Base-by-base conservation (phyloP, 2,329 filamentous ascomycete genomes). In the Diaporthe citri region DNA sequence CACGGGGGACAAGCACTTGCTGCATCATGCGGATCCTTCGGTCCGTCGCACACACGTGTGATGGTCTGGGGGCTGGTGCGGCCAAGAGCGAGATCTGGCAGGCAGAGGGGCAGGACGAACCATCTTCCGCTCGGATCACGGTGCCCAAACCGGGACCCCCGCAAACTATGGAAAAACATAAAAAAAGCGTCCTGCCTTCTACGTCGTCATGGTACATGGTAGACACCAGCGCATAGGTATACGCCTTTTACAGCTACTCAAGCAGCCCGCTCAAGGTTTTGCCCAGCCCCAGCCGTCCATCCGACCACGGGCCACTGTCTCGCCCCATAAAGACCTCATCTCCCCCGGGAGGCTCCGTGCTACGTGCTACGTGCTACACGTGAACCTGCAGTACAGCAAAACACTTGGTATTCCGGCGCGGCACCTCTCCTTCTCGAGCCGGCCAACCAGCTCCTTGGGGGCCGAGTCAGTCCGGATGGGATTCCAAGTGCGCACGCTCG, bases 1-100 rank as follows among this genome's bases (percentile, higher is more conserved):
- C 64, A 22, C 64, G 46, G 46, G 46, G 64, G n/a, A 67, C 64
- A 67, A 67, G 64, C 64, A 25, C 64, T 41, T 67, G 13, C 34
- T 52, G 64, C 64, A 67, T 67, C 36, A 41, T 41, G 34, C 31
- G 56, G 56, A 39, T 36, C 43, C 43, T 17, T 22, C 62, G 62
- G 43, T 36, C 46, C 62, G 62, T 67, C 64, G 51, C 62, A 67
- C 20, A 64, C 60, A 39, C 31, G 13, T 48, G 51, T 55, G 12
- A 15, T 39, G 62, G 34, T 39, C 31, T 34, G 64, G 55, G 34
- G 34, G 22, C 9, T 2, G 13, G 39, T 22, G 25, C 22, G 15
- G 56, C 64, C 64, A 52, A 52, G 46, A 41, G n/a, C 28, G 41
- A 22, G 17, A 67, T 52, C 46, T 67, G 64, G 64, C 64, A 52